Evolutionary conservation across 1,139 yeast species (phyloP).

Genomic region (Saccharomycopsis phalli): DNA sequence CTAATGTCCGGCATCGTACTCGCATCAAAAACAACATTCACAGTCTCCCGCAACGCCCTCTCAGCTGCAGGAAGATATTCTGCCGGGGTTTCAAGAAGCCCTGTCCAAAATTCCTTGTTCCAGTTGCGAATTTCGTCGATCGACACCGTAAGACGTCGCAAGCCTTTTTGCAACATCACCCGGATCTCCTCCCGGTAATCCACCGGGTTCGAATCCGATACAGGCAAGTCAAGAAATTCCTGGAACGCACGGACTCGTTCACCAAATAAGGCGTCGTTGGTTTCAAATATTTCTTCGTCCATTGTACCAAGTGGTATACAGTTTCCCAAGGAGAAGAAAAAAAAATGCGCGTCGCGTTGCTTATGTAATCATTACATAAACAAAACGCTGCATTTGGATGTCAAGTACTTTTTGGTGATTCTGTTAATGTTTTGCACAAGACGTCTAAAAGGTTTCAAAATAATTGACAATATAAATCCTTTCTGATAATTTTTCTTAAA

Average conservation of each 20-base stretch:
- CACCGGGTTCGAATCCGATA: slow-evolving; percentile 31
- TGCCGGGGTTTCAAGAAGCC: slow-evolving; percentile 68
- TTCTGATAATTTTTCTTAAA: no score
- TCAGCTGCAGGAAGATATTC: slow-evolving; percentile 88
- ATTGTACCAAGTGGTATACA: no score
- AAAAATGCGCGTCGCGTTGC: no score
- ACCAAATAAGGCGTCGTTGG: slow-evolving; percentile 39
- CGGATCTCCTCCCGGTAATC: slow-evolving; percentile 64
- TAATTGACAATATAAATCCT: no score
- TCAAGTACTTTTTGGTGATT: no score
- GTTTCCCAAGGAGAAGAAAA: no score
- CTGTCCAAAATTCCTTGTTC: slow-evolving; percentile 71
- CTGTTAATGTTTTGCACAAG: no score
- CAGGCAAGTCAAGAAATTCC: slow-evolving; percentile 62
- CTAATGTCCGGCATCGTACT: slow-evolving; percentile 40
- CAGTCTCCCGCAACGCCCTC: slow-evolving; percentile 76
- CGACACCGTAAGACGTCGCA: slow-evolving; percentile 63
- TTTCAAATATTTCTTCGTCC: slow-evolving; percentile 7
- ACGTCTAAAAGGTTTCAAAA: no score
- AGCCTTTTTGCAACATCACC: slow-evolving; percentile 58
- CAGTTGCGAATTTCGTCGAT: slow-evolving; percentile 85
- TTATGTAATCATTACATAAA: no score
- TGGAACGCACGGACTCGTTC: slow-evolving; percentile 86
- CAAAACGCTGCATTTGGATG: no score
- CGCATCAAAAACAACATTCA: slow-evolving; percentile 57